Evolutionary conservation across 345 rosid genomes (phyloP), one percentile per base, ranked within the genome.

Genomic region (Passiflora organensis): DNA sequence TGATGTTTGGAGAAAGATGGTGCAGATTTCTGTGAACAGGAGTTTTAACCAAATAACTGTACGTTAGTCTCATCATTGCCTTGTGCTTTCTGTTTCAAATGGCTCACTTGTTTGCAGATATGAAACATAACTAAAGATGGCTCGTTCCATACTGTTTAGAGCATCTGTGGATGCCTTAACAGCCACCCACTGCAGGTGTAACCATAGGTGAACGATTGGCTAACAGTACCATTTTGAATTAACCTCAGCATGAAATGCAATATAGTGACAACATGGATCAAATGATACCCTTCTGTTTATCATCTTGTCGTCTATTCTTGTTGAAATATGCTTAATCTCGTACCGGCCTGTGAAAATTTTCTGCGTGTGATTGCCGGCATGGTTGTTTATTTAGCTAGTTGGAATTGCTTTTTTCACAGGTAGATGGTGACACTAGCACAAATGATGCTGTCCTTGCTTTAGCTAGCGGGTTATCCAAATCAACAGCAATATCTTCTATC

Each of bases 41-140:
- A 93, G 99, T 71, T 93, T 93, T 77, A 89, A 93, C 85, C 99
- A 86, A 65, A 84, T 93, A 70, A 93, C 97, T 66, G 96, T 93
- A 83, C 22, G 87, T 65, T n/a, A n/a, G n/a, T n/a, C 19, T 36
- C 52, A 36, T 34, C 23, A 50, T 63, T 60, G 51, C 55, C 37
- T 68, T 63, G 13, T 9, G 25, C 43, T 32, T 2, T 24, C 43
- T 44, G 23, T 46, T 63, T 47, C 37, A 12, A 39, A 42, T 21
- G 16, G 32, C 0, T 10, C 4, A 10, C 1, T 41, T 45, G 46
- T 44, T 32, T 41, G n/a, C 1, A 34, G 17, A 38, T 15, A 45
- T 19, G 36, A 37, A 15, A 28, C n/a, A 15, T 28, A 38, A n/a
- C 24, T 5, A 18, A 21, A 21, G 23, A 20, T 32, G 20, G n/a